A percentile compares a stretch with the other conserved stretches of the same genome.
phyloP scores from a whole-genome alignment of 1,284 basidiomycete species.

The Puccinia triticina region DNA sequence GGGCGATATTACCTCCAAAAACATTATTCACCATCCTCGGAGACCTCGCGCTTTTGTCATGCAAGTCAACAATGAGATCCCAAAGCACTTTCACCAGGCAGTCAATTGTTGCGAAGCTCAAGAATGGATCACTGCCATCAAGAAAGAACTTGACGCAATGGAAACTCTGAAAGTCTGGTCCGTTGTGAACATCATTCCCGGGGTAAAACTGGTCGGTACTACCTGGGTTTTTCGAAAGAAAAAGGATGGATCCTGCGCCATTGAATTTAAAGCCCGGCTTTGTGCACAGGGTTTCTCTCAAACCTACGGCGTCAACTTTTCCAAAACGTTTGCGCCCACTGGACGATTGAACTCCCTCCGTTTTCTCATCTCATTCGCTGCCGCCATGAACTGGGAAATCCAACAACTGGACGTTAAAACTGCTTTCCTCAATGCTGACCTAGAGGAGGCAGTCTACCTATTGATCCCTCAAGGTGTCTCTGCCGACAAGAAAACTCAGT shows the following conservation, averaged over 20 bases:
- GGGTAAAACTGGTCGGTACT: neutral
- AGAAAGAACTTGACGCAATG: neutral
- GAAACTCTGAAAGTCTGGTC: neutral
- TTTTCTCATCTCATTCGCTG: neutral
- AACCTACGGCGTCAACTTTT: neutral
- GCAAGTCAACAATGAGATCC: neutral
- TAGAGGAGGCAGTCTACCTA: neutral
- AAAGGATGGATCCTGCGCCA: too few relatives aligned
- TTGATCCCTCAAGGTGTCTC: neutral
- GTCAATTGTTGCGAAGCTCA: neutral
- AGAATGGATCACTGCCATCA: neutral
- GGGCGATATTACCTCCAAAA: neutral
- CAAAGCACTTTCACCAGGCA: neutral
- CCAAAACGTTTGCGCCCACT: constrained; percentile 3
- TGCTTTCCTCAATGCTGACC: neutral
- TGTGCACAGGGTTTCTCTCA: constrained; percentile 13
- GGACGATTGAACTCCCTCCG: constrained; percentile 1
- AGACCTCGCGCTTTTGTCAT: too few relatives aligned
- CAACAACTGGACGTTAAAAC: constrained; percentile 15
- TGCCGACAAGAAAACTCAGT: neutral
- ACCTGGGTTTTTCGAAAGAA: constrained; percentile 13
- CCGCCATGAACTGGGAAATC: neutral
- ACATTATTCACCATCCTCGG: neutral
- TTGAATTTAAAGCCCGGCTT: too few relatives aligned
- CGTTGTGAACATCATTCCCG: neutral